Percentiles rank a stretch among this genome's conserved stretches.
Evolutionary conservation across 371 early-diverging fungal genomes (phyloP).

Genomic region (Syncephalis plumigaleata): DNA sequence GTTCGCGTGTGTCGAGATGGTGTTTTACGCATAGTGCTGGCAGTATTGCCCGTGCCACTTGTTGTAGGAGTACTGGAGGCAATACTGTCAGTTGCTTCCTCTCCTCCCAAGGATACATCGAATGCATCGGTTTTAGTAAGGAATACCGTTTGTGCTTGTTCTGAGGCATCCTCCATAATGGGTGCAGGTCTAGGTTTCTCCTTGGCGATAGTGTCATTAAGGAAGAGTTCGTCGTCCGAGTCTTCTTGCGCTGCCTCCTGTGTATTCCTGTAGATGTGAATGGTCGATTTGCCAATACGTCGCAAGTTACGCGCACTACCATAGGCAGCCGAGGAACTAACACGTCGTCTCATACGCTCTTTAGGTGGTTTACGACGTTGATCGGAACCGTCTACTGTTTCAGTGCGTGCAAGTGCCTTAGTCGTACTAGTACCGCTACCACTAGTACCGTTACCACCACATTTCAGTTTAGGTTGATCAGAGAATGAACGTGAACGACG

Average conservation of each 20-base stretch:
- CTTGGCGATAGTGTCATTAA: constrained; percentile 14
- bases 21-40: constrained; percentile 6
- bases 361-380: neutral
- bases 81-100: constrained; percentile 13
- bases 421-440: too few relatives aligned
- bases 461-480: neutral
- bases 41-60: too few relatives aligned
- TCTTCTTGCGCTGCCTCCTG: constrained; percentile 35
- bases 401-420: neutral
- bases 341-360: neutral
- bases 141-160: constrained; percentile 23
- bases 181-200: constrained; percentile 12
- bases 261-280: constrained; percentile 37
- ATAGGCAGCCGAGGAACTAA: neutral
- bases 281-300: constrained; percentile 19
- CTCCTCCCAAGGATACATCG: constrained; percentile 35
- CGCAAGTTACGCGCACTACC: neutral
- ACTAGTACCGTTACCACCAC: too few relatives aligned
- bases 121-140: constrained; percentile 37
- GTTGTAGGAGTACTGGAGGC: too few relatives aligned
- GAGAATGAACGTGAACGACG: neutral
- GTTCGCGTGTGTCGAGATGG: too few relatives aligned
- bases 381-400: neutral
- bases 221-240: constrained; percentile 32
- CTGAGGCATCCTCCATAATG: constrained; percentile 7